Evolutionary conservation across 2,329 filamentous ascomycete genomes (phyloP).

Genomic region (Claviceps paspali): DNA sequence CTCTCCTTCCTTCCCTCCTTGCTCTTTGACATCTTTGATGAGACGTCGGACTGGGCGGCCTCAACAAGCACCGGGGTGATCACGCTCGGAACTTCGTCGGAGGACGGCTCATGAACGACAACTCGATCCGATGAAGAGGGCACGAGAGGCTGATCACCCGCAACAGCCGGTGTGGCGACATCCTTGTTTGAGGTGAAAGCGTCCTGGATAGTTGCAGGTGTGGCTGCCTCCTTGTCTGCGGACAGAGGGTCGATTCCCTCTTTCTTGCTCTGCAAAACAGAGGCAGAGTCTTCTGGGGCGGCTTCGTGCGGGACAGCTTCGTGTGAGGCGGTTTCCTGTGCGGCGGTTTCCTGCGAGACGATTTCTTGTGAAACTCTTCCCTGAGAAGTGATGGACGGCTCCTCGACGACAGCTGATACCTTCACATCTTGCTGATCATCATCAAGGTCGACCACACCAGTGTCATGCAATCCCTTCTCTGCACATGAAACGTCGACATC

Average conservation of each 20-base stretch:
- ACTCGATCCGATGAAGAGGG: neutral
- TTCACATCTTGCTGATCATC: too few species aligned
- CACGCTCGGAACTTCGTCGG: neutral
- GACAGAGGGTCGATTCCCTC: constrained; percentile 5
- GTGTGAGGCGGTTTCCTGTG: constrained; percentile 5
- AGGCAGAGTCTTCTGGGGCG: too few species aligned
- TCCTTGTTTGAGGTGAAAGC: too few species aligned
- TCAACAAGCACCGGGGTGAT: neutral
- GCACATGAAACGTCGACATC: neutral
- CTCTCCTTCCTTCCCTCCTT: constrained; percentile 8
- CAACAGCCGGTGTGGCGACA: too few species aligned
- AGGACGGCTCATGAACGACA: neutral
- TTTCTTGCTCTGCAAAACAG: constrained; percentile 12
- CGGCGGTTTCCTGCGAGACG: too few species aligned
- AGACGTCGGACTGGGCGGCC: neutral
- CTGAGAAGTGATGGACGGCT: too few species aligned
- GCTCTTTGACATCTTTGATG: constrained; percentile 1
- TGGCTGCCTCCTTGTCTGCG: constrained; percentile 6
- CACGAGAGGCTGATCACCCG: neutral
- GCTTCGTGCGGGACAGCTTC: too few species aligned
- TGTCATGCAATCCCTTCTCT: neutral
- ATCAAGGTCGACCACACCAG: too few species aligned
- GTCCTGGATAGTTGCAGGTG: too few species aligned
- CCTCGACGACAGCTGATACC: neutral
- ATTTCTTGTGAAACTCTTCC: too few species aligned